A percentile compares a stretch with the other conserved stretches of the same genome.
Conservation (phyloP, 78 protist genomes). For the Goniomonas avonlea region DNA sequence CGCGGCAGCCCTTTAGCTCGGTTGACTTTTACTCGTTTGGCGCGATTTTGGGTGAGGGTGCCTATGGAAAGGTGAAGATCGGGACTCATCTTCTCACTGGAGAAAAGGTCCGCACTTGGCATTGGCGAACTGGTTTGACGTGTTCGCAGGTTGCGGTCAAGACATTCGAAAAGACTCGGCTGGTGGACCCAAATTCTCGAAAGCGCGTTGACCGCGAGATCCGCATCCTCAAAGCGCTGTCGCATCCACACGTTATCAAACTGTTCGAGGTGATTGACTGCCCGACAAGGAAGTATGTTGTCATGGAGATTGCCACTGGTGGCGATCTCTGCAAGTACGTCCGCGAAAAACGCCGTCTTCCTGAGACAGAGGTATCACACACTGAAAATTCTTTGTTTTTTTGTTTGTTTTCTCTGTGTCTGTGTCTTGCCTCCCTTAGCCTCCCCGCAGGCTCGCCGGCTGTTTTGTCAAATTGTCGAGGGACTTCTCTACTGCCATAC, state of each 20-base stretch:
- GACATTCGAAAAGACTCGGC: constrained; percentile 37
- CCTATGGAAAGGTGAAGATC: constrained; percentile 65
- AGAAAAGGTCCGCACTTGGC: background rate
- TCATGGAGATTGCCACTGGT: constrained; percentile 22
- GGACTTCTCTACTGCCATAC: constrained; percentile 26
- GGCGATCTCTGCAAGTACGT: constrained; percentile 40
- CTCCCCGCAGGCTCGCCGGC: no score
- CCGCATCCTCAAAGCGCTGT: constrained; percentile 36
- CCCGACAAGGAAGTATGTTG: constrained; percentile 19
- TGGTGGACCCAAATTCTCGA: constrained; percentile 28
- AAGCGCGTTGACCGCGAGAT: constrained; percentile 50
- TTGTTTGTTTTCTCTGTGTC: no score
- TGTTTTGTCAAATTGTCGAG: constrained; percentile 29
- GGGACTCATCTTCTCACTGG: constrained; percentile 27
- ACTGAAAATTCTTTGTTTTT: no score
- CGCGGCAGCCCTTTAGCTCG: background rate
- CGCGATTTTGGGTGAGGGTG: constrained; percentile 62
- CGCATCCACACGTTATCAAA: constrained; percentile 37
- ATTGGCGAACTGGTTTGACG: no score
- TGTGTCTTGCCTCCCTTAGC: no score
- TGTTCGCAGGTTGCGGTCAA: constrained; percentile 43
- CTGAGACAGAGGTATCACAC: constrained; percentile 37
- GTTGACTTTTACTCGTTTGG: constrained; percentile 1
- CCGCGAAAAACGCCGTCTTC: constrained; percentile 17
- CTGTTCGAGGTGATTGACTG: constrained; percentile 45